phyloP scores from a whole-genome alignment of 2,329 filamentous ascomycete species.

The Myriangium duriaei region DNA sequence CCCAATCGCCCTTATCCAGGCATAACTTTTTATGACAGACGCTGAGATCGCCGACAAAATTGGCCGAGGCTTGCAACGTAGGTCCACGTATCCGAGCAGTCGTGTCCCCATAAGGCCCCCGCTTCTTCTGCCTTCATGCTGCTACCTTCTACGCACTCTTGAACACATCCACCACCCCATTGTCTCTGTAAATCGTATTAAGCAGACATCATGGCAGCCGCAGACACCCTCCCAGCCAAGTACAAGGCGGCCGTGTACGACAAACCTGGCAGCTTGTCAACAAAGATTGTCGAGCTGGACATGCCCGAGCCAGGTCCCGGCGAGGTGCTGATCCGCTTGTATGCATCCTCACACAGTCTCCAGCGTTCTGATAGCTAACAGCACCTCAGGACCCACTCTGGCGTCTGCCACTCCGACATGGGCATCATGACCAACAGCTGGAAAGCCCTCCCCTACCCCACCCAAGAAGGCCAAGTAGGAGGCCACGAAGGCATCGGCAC shows the following conservation, averaged over 20 bases:
- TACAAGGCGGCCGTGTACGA: constrained; percentile 55
- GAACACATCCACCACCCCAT: no score
- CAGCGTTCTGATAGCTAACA: constrained; percentile 10
- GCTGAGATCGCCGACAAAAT: no score
- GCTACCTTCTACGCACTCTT: no score
- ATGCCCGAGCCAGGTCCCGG: constrained; percentile 52
- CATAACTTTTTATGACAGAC: no score
- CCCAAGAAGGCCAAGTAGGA: constrained; percentile 49
- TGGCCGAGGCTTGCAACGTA: no score
- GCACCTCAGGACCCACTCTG: constrained; percentile 23
- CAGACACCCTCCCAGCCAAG: constrained; percentile 35
- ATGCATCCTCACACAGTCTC: constrained; percentile 14
- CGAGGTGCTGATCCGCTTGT: constrained; percentile 52
- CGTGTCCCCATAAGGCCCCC: no score
- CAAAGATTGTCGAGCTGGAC: constrained; percentile 50
- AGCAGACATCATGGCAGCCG: constrained; percentile 15
- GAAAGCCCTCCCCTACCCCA: constrained; percentile 45
- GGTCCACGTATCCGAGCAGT: no score
- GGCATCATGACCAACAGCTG: constrained; percentile 42
- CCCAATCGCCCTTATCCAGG: no score
- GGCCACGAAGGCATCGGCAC: constrained; percentile 57
- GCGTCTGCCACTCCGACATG: constrained; percentile 53
- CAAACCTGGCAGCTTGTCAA: constrained; percentile 51
- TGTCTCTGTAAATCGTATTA: no score
- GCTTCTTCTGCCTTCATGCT: no score